These are phyloP conservation scores for Hippophae gyantsensis DNA, from an alignment of 306 rosid species.

Conservation along the genomic window DNA sequence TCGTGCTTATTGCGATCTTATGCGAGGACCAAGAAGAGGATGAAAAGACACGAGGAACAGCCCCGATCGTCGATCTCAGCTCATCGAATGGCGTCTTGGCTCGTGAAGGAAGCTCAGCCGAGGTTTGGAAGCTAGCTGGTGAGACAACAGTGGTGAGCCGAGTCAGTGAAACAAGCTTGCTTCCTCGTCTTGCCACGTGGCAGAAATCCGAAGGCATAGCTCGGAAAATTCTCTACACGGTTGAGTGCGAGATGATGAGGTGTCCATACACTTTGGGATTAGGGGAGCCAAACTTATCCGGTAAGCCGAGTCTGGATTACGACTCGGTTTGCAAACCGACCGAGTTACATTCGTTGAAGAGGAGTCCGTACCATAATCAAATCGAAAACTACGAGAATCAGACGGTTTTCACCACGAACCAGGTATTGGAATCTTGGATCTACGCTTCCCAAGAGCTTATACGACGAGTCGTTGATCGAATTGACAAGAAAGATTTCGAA, in stretches of 20 bases:
- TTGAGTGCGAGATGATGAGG: constrained; percentile 60
- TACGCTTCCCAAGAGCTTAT: constrained; percentile 32
- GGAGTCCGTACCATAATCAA: constrained; percentile 34
- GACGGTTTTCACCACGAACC: constrained; percentile 64
- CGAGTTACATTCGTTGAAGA: constrained; percentile 42
- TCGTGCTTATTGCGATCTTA: constrained; percentile 48
- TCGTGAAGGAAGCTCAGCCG: constrained; percentile 42
- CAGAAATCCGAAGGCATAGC: constrained; percentile 44
- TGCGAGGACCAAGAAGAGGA: constrained; percentile 59
- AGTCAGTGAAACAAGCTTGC: constrained; percentile 58
- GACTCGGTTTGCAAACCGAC: constrained; percentile 64
- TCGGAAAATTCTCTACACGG: constrained; percentile 39
- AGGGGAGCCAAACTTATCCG: constrained; percentile 63
- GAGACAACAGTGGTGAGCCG: constrained; percentile 41
- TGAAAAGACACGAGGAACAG: constrained; percentile 35
- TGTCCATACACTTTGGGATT: constrained; percentile 73
- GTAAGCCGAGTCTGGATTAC: constrained; percentile 57
- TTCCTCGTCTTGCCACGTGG: constrained; percentile 74
- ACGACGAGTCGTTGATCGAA: constrained; percentile 28
- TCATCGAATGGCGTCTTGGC: constrained; percentile 25
- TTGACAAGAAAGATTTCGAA: constrained; percentile 31
- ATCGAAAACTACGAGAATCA: constrained; percentile 49
- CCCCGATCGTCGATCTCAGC: constrained; percentile 43
- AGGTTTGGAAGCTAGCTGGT: constrained; percentile 41
- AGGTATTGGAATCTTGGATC: constrained; percentile 71